phyloP scores from a whole-genome alignment of 2,329 filamentous ascomycete species.

The Botrytis byssoidea region DNA sequence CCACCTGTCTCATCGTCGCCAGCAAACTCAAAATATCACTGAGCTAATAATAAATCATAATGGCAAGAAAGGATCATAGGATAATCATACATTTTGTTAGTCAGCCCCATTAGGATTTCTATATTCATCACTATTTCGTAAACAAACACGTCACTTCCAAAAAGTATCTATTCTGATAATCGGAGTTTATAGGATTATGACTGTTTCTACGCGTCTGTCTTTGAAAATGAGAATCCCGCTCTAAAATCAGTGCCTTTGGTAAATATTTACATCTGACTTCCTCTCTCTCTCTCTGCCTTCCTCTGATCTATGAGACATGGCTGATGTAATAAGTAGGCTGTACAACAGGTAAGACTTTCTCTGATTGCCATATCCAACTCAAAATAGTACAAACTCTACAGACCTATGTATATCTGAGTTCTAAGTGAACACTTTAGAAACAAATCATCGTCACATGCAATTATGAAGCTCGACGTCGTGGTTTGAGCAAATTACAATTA shows the following conservation, averaged over 20 bases:
- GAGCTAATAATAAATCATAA: conserved; percentile 3
- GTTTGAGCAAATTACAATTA: conserved; percentile 79
- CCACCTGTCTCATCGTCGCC: neutral
- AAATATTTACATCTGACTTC: conserved; percentile 52
- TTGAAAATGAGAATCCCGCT: conserved; percentile 75
- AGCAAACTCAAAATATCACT: neutral
- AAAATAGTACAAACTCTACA: neutral
- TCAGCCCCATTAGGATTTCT: conserved; percentile 9
- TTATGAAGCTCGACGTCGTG: conserved; percentile 77
- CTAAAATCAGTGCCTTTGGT: conserved; percentile 74
- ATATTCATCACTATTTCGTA: neutral
- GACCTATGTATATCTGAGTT: neutral
- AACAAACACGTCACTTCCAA: conserved; percentile 11
- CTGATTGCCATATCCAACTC: neutral
- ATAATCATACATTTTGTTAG: conserved; percentile 29
- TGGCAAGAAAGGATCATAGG: conserved; percentile 25
- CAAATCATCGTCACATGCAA: conserved; percentile 86
- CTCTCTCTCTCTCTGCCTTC: neutral
- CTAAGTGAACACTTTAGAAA: conserved; percentile 42
- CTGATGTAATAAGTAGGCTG: conserved; percentile 35
- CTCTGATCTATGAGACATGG: conserved; percentile 11
- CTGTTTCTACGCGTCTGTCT: conserved; percentile 89
- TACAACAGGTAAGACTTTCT: conserved; percentile 36
- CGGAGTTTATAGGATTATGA: conserved; percentile 62
- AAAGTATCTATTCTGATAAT: conserved; percentile 9